These are phyloP conservation scores for Colletotrichum limetticola DNA, from an alignment of 2,329 filamentous ascomycete genomes.

Conservation along the genomic window DNA sequence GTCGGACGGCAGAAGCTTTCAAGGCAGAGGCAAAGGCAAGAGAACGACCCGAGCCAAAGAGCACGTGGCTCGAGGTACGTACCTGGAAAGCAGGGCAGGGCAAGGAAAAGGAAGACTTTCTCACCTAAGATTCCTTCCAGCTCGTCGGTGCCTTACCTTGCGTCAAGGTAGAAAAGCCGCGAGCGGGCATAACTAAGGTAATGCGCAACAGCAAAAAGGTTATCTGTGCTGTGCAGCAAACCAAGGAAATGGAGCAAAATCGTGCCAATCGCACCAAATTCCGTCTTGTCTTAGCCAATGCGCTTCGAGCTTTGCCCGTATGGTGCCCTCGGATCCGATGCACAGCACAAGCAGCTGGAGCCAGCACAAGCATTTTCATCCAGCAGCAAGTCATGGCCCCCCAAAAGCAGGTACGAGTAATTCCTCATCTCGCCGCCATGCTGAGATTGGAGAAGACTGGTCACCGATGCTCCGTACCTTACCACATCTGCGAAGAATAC, in stretches of 20 bases:
- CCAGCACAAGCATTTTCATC: slow-evolving; percentile 8
- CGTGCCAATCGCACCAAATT: slow-evolving; percentile 21
- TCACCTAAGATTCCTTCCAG: background rate
- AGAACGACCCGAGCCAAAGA: slow-evolving; percentile 31
- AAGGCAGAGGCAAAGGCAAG: background rate
- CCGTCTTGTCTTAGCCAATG: slow-evolving; percentile 19
- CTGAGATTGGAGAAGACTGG: background rate
- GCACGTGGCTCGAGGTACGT: slow-evolving; percentile 27
- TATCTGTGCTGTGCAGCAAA: slow-evolving; percentile 27
- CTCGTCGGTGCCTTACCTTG: slow-evolving; percentile 2
- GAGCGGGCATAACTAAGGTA: background rate
- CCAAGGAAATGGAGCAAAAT: background rate
- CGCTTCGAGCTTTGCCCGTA: background rate
- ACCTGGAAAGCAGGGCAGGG: background rate
- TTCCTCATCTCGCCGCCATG: background rate
- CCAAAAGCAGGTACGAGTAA: slow-evolving; percentile 12
- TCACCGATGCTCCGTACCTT: too few relatives aligned
- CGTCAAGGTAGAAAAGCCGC: background rate
- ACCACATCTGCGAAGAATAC: background rate
- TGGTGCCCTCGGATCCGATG: slow-evolving; percentile 1
- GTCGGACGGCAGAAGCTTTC: background rate
- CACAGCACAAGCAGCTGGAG: slow-evolving; percentile 17
- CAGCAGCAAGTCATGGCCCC: background rate
- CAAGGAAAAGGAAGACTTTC: background rate
- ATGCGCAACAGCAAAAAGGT: background rate